These are phyloP conservation scores for Volvariella surrecta DNA, from an alignment of 1,284 basidiomycete species.

Conservation along the genomic window DNA sequence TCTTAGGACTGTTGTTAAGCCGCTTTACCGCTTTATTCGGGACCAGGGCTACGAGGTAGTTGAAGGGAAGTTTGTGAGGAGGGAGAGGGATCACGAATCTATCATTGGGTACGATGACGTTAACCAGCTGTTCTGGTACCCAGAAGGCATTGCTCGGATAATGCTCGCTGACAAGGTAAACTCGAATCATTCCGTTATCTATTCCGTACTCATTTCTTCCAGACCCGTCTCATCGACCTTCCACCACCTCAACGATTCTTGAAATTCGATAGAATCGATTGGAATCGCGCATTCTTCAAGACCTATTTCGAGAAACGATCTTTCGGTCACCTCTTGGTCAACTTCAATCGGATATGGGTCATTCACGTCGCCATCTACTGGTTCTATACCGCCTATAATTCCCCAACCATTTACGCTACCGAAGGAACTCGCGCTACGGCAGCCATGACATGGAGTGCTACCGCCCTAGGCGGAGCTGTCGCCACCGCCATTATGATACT, in stretches of 20 bases:
- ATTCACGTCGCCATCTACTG: conserved; percentile 86
- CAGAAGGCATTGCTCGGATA: conserved; percentile 93
- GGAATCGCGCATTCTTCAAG: conserved; percentile 93
- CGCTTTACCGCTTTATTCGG: conserved; percentile 91
- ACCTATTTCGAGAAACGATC: conserved; percentile 95
- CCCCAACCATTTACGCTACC: conserved; percentile 86
- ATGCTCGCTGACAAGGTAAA: conserved; percentile 79
- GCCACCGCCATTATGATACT: conserved; percentile 86
- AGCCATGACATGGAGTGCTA: conserved; percentile 90
- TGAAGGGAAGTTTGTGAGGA: conserved; percentile 91
- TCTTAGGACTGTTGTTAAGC: conserved; percentile 88
- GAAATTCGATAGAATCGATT: conserved; percentile 86
- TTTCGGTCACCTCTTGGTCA: conserved; percentile 86
- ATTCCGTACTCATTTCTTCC: conserved; percentile 8
- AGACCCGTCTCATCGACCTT: conserved; percentile 85
- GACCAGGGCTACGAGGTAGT: conserved; percentile 97
- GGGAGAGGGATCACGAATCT: conserved; percentile 91
- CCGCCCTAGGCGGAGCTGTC: conserved; percentile 86
- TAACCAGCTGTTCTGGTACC: conserved; percentile 99
- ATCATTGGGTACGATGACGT: conserved; percentile 99
- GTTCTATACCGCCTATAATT: conserved; percentile 95
- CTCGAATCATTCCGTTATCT: conserved; percentile 9
- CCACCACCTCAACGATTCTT: conserved; percentile 87
- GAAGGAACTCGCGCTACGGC: conserved; percentile 49
- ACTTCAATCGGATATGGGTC: conserved; percentile 97